A percentile compares a stretch with the other conserved stretches of the same genome.
phyloP scores from a whole-genome alignment of 2,329 filamentous ascomycete species.

The Cladosporium sp. region DNA sequence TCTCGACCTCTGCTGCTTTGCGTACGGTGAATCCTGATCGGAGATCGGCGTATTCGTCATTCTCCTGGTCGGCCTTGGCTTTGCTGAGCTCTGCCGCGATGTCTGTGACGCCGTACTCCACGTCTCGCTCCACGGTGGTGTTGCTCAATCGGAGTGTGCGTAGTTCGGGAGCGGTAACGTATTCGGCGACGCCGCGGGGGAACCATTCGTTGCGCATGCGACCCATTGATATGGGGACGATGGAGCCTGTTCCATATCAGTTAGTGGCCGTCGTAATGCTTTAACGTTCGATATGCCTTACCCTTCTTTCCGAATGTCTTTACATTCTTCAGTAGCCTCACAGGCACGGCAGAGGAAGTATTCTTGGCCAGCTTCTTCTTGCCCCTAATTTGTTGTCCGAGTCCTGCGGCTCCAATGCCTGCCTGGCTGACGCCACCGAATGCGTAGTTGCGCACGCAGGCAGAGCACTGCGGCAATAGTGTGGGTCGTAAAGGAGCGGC shows the following conservation, averaged over 20 bases:
- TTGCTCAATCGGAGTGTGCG: slow-evolving; percentile 48
- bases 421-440: slow-evolving; percentile 12
- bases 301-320: slow-evolving; percentile 53
- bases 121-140: slow-evolving; percentile 48
- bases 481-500: slow-evolving; percentile 25
- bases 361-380: slow-evolving; percentile 39
- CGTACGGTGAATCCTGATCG: slow-evolving; percentile 18
- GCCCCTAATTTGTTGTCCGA: slow-evolving; percentile 35
- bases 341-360: slow-evolving; percentile 42
- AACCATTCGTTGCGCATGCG: slow-evolving; percentile 59
- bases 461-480: slow-evolving; percentile 31
- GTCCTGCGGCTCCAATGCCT: slow-evolving; percentile 9
- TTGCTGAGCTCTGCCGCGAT: slow-evolving; percentile 13
- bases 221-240: slow-evolving; percentile 53
- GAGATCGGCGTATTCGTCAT: slow-evolving; percentile 11
- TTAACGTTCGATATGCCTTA: slow-evolving; percentile 23
- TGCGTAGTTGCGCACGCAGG: slow-evolving; percentile 32
- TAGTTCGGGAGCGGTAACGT: slow-evolving; percentile 49
- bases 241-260: slow-evolving; percentile 44
- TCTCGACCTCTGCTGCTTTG: slow-evolving; percentile 38
- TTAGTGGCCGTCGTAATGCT: background rate
- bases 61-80: background rate
- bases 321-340: slow-evolving; percentile 54
- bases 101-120: slow-evolving; percentile 39
- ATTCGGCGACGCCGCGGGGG: slow-evolving; percentile 53